Evolutionary conservation across 108 stramenopile species (phyloP).

Genomic region (Nitzschia palea): DNA sequence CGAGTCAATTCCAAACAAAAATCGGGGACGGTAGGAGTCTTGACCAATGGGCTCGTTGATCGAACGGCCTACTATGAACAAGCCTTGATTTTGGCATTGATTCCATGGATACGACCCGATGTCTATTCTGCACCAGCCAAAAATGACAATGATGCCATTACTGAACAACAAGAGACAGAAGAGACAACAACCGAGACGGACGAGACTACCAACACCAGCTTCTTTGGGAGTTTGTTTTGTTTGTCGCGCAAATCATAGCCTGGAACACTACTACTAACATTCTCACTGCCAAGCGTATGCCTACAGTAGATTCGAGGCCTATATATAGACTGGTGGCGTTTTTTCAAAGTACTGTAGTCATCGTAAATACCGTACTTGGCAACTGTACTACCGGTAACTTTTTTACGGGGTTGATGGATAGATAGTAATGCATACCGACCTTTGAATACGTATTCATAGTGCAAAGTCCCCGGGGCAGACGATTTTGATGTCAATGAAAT

Average conservation of each 20-base stretch:
- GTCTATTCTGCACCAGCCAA: slow-evolving; percentile 20
- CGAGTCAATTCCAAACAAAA: slow-evolving; percentile 77
- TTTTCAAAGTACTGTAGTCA: no score
- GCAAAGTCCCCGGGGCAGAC: no score
- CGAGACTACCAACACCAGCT: not conserved
- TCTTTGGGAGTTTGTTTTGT: slow-evolving; percentile 11
- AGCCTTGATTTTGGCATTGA: slow-evolving; percentile 76
- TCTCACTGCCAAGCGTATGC: no score
- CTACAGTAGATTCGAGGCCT: no score
- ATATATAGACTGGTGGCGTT: no score
- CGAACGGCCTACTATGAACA: slow-evolving; percentile 87
- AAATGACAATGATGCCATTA: not conserved
- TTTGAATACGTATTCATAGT: no score
- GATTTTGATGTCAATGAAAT: no score
- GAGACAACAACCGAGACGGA: not conserved
- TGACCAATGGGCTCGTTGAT: slow-evolving; percentile 83
- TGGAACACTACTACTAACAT: no score
- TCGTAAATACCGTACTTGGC: no score
- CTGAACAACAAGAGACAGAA: not conserved
- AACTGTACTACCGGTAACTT: no score
- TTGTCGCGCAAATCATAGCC: not conserved
- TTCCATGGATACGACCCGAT: slow-evolving; percentile 82
- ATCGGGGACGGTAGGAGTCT: slow-evolving; percentile 79
- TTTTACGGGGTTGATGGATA: no score
- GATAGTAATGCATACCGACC: no score